Conservation (phyloP, 2,329 filamentous ascomycete species). For the Seiridium cupressi region DNA sequence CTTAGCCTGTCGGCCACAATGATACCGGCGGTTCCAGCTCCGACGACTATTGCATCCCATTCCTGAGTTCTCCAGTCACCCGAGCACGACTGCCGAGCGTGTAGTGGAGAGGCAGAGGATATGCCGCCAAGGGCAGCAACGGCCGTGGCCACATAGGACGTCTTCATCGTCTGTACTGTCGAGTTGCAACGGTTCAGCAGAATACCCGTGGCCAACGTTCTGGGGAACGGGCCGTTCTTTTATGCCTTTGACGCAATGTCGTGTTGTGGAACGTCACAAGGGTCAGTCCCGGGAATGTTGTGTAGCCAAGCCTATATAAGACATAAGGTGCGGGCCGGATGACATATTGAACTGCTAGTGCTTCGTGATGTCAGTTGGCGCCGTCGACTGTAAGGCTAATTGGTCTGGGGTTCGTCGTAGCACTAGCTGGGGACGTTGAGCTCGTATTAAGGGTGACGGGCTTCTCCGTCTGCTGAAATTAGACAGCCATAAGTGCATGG, state of each 20-base stretch:
- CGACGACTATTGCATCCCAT: slow-evolving; percentile 40
- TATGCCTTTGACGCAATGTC: background rate
- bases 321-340: background rate
- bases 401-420: background rate
- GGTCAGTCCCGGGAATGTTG: background rate
- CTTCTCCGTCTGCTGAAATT: slow-evolving; percentile 2
- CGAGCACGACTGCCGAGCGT: background rate
- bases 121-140: background rate
- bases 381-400: background rate
- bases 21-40: slow-evolving; percentile 52
- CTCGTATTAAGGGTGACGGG: background rate
- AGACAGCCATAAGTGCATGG: background rate
- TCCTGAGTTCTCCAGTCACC: slow-evolving; percentile 22
- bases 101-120: background rate
- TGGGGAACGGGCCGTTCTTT: background rate
- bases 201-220: too few relatives aligned
- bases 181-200: too few relatives aligned
- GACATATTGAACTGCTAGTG: background rate
- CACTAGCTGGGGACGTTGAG: background rate
- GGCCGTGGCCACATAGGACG: background rate
- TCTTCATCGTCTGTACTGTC: background rate
- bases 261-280: too few relatives aligned
- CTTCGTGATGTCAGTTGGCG: background rate
- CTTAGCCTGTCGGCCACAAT: slow-evolving; percentile 50
- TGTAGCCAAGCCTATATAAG: background rate